These are phyloP conservation scores for Dryas drummondii DNA, from an alignment of 306 rosid genomes.

Conservation along the genomic window DNA sequence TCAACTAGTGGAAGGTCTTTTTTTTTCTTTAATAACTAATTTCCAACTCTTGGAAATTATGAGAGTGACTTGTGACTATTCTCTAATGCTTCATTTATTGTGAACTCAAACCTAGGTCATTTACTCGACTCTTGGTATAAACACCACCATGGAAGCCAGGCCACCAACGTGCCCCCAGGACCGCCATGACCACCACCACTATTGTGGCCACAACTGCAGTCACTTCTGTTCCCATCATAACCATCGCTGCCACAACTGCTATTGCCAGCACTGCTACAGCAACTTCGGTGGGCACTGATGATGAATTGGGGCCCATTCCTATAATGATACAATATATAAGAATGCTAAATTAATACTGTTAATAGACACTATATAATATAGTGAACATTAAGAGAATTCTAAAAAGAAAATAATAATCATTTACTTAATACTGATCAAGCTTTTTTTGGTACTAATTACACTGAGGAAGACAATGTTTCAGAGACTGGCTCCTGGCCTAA, in stretches of 20 bases:
- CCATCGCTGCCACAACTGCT: constrained; percentile 72
- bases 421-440: constrained; percentile 17
- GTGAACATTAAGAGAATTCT: constrained; percentile 31
- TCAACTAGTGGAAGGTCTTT: constrained; percentile 1
- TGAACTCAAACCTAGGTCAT: constrained; percentile 56
- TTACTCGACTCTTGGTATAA: constrained; percentile 52
- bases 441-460: background rate
- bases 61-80: constrained; percentile 25
- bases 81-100: constrained; percentile 31
- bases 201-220: constrained; percentile 60
- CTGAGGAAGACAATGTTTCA: constrained; percentile 2
- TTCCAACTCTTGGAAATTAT: constrained; percentile 13
- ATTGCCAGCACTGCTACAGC: constrained; percentile 72
- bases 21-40: background rate
- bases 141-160: constrained; percentile 58
- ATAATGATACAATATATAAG: constrained; percentile 67
- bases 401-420: background rate
- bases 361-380: constrained; percentile 31
- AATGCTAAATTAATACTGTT: constrained; percentile 47
- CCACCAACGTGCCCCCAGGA: constrained; percentile 78
- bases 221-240: constrained; percentile 64
- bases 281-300: constrained; percentile 71
- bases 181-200: constrained; percentile 74
- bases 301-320: constrained; percentile 74
- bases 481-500: background rate